Conservation (phyloP, 805 yeast species). For the Wickerhamiella azyma region DNA sequence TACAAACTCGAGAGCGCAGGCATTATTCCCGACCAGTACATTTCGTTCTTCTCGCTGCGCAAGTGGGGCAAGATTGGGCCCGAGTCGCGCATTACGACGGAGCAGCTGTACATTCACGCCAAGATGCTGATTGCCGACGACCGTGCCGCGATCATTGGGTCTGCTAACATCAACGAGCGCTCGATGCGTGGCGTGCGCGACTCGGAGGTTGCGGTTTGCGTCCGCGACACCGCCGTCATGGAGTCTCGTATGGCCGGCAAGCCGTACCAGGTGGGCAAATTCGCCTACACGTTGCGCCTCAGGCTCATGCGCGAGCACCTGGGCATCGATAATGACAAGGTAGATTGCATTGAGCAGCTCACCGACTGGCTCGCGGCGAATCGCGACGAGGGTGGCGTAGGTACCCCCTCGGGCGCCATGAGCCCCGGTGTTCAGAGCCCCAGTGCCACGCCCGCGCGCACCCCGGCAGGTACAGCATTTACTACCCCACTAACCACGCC, state of each 20-base stretch:
- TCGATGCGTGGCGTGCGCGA: conserved; percentile 91
- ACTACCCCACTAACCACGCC: neutral
- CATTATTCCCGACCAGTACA: conserved; percentile 77
- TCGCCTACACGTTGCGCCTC: conserved; percentile 79
- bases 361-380: conserved; percentile 7
- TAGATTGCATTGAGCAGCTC: conserved; percentile 19
- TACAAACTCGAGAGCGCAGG: conserved; percentile 66
- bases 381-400: neutral
- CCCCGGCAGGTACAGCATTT: neutral
- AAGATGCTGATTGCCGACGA: conserved; percentile 88
- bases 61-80: conserved; percentile 93
- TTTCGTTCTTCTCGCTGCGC: conserved; percentile 79
- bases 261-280: conserved; percentile 68
- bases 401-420: neutral
- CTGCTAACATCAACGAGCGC: conserved; percentile 94
- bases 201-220: conserved; percentile 82
- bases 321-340: conserved; percentile 51
- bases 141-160: conserved; percentile 83
- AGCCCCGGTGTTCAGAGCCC: neutral
- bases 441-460: neutral
- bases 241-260: conserved; percentile 66
- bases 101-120: conserved; percentile 88
- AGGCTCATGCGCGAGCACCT: conserved; percentile 93
- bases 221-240: conserved; percentile 50
- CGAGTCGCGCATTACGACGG: conserved; percentile 59